Evolutionary conservation across 768 basidiomycete species (phyloP), one percentile per base, ranked within the genome.

Genomic region (Neoboletus subvelutipes): DNA sequence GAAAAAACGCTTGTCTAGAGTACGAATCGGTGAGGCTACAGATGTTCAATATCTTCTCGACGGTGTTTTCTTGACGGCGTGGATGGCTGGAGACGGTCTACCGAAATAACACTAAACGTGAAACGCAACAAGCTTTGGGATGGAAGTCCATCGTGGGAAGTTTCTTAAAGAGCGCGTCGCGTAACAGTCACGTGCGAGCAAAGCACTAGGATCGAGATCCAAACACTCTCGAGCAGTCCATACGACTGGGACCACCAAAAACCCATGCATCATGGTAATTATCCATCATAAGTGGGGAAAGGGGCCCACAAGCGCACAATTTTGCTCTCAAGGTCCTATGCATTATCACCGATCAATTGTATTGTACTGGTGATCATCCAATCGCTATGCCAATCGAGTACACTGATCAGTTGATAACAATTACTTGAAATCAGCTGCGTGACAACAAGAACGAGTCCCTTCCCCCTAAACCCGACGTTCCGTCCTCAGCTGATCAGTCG

Each of bases 91-190:
- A 52, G 45, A 42, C 51, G 46, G 57, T 36, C 64, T 46, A 59
- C 63, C 53, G 42, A 64, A 69, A 63, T 60, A 60, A 56, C 66
- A 61, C 59, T 51, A 50, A 68, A 64, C 65, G 62, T 65, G 69
- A 69, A 69, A 60, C 51, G 60, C 62, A 61, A 61, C 69, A 62
- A 54, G 51, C 62, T 67, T 53, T 59, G 61, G 57, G 55, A 64
- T 55, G 60, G 65, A 63, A 55, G 56, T 28, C 50, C 0, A 45
- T 61, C 70, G 71, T 71, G 70, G 61, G 70, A 71, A 71, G 15
- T 56, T 58, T 65, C 62, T 69, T 73, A 72, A 72, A 71, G 69
- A 67, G 70, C 70, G 70, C 70, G 71, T 72, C 71, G 71, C 71
- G 71, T 72, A 73, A 70, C 62, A 65, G 71, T 72, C 71, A 72